A percentile compares a stretch with the other conserved stretches of the same genome.
Evolutionary conservation across 2,329 filamentous ascomycete species (phyloP).

Genomic region (Ampelomyces quisqualis): DNA sequence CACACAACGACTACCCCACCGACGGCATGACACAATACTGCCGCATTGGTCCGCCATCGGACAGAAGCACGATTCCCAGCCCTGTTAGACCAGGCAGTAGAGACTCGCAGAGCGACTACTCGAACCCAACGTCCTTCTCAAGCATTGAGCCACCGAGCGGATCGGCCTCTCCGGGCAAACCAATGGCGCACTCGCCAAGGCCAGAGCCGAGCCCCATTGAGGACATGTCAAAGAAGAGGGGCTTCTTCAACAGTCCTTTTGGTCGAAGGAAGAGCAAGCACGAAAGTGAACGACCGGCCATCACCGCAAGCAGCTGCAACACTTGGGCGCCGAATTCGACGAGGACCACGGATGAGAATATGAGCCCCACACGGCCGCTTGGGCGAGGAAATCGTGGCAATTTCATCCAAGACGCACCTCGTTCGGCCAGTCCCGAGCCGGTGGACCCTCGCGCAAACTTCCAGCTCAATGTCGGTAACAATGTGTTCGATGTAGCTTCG

Average conservation of each 20-base stretch:
- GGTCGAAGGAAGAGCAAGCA: constrained; percentile 80
- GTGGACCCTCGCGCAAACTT: constrained; percentile 91
- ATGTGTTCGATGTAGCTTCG: constrained; percentile 89
- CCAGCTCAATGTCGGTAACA: constrained; percentile 91
- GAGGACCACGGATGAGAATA: constrained; percentile 44
- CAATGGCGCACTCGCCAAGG: constrained; percentile 26
- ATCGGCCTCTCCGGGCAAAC: constrained; percentile 72
- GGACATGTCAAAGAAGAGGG: constrained; percentile 66
- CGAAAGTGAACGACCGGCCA: constrained; percentile 63
- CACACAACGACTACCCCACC: constrained; percentile 89
- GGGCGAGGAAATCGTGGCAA: constrained; percentile 29
- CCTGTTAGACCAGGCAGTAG: constrained; percentile 76
- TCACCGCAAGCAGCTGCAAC: constrained; percentile 49
- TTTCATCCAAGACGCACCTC: constrained; percentile 34
- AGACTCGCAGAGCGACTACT: constrained; percentile 88
- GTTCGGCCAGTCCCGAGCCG: constrained; percentile 63
- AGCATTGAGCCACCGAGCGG: constrained; percentile 78
- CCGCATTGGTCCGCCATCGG: constrained; percentile 70
- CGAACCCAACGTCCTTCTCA: constrained; percentile 83
- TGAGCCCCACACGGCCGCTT: constrained; percentile 47
- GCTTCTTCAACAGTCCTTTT: constrained; percentile 94
- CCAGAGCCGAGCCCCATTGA: constrained; percentile 29
- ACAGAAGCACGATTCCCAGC: constrained; percentile 67
- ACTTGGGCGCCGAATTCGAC: constrained; percentile 54
- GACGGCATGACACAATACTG: constrained; percentile 99